These are phyloP conservation scores for Ehretia macrophylla DNA, from an alignment of 257 asterid species.

Conservation along the genomic window DNA sequence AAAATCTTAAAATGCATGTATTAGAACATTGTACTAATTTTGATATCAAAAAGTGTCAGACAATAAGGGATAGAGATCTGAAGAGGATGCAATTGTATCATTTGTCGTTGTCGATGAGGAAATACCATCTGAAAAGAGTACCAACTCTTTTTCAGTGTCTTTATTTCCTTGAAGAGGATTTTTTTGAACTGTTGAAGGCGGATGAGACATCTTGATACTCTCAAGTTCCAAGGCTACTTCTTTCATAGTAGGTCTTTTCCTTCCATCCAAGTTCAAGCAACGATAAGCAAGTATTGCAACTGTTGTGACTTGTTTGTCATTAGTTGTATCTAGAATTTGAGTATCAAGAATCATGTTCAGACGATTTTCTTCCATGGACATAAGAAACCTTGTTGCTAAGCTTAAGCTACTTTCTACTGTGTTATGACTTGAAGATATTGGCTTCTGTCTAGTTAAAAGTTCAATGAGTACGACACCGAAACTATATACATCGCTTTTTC, in stretches of 20 bases:
- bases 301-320: slow-evolving; percentile 19
- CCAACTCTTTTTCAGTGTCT: neutral
- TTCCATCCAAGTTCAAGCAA: slow-evolving; percentile 40
- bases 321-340: slow-evolving; percentile 24
- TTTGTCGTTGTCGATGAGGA: neutral
- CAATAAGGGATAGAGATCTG: neutral
- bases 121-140: neutral
- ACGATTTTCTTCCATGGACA: slow-evolving; percentile 24
- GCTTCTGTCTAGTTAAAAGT: slow-evolving; percentile 36
- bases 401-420: slow-evolving; percentile 24
- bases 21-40: too few species aligned
- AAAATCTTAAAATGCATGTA: too few species aligned
- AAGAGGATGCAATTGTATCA: neutral
- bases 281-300: slow-evolving; percentile 28
- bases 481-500: slow-evolving; percentile 38
- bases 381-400: slow-evolving; percentile 20
- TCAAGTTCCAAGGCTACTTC: slow-evolving; percentile 37
- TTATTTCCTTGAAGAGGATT: neutral
- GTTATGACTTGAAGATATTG: slow-evolving; percentile 8
- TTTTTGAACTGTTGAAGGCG: slow-evolving; percentile 3
- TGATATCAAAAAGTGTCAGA: neutral
- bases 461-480: slow-evolving; percentile 35
- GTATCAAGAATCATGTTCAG: slow-evolving; percentile 30
- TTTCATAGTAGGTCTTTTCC: slow-evolving; percentile 37
- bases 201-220: slow-evolving; percentile 15